Evolutionary conservation across 1,139 yeast species (phyloP), one percentile per base, ranked within the genome.

Genomic region (Saccharomyces uvarum): DNA sequence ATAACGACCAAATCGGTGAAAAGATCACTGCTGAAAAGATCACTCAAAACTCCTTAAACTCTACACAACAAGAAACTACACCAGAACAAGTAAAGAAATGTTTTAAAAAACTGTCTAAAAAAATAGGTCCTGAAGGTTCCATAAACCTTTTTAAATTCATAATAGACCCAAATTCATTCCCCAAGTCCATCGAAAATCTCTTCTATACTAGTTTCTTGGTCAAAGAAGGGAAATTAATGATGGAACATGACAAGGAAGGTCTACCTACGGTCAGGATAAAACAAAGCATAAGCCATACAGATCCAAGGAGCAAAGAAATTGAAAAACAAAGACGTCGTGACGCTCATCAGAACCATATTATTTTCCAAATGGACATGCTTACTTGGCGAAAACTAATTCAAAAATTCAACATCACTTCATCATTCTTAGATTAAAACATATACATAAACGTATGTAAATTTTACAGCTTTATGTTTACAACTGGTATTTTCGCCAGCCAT

Each of bases 181-280:
- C 86, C 1, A 91, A 86, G 65, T 80, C 93, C 3, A 82, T 90
- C 4, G 97, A 91, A 66, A 89, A 88, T 65, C 72, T 91, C 61
- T 91, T 90, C 65, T 87, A 84, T 65, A 78, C 88, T 1, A 86
- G 96, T 67, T 90, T 90, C 65, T 73, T 91, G 51, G 79, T 89
- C 3, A 81, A 84, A 63, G 95, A 88, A 63, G 91, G 88, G 1
- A 80, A 77, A 61, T 69, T 89, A 31, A 73, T 75, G 46, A 63
- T 89, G 41, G 77, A 71, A n/a, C 70, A 70, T 47, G 82, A 78
- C n/a, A 60, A 66, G 54, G 69, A 69, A 52, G 57, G 62, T 21
- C 56, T 67, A 19, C 72, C 73, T 4, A 41, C 52, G 33, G 44
- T 50, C n/a, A 16, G 33, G 16, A 50, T 50, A 26, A 44, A 29